These are phyloP conservation scores for Neofusicoccum sp. DNA, from an alignment of 2,329 filamentous ascomycete species.

Conservation along the genomic window DNA sequence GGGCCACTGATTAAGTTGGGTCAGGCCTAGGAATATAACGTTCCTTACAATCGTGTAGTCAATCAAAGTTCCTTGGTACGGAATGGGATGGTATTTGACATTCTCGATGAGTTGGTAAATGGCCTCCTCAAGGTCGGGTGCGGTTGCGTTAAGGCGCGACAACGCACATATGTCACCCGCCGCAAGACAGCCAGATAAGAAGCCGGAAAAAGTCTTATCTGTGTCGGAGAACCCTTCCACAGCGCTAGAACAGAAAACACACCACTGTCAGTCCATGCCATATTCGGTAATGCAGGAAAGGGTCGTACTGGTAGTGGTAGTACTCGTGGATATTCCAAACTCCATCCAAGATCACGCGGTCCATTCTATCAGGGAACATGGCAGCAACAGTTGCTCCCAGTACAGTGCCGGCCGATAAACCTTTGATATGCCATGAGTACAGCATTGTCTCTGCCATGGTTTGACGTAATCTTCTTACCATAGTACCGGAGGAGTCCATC, in stretches of 20 bases:
- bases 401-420: slow-evolving; percentile 50
- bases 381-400: slow-evolving; percentile 51
- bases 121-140: not conserved
- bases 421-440: slow-evolving; percentile 31
- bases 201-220: not conserved
- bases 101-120: not conserved
- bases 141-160: not conserved
- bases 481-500: slow-evolving; percentile 36
- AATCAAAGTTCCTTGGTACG: not conserved
- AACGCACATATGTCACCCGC: not conserved
- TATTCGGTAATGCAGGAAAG: not conserved
- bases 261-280: not conserved
- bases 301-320: slow-evolving; percentile 39
- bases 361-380: slow-evolving; percentile 48
- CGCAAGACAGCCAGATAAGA: not conserved
- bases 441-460: slow-evolving; percentile 28
- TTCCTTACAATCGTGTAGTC: not conserved
- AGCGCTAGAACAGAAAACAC: not conserved
- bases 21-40: not conserved
- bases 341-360: slow-evolving; percentile 47
- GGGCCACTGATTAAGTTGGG: not conserved
- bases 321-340: slow-evolving; percentile 49
- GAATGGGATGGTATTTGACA: slow-evolving; percentile 1
- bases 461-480: not conserved
- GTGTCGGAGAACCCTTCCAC: not conserved